phyloP scores from a whole-genome alignment of 176 grass and related monocot genomes.

The Juncus effusus region DNA sequence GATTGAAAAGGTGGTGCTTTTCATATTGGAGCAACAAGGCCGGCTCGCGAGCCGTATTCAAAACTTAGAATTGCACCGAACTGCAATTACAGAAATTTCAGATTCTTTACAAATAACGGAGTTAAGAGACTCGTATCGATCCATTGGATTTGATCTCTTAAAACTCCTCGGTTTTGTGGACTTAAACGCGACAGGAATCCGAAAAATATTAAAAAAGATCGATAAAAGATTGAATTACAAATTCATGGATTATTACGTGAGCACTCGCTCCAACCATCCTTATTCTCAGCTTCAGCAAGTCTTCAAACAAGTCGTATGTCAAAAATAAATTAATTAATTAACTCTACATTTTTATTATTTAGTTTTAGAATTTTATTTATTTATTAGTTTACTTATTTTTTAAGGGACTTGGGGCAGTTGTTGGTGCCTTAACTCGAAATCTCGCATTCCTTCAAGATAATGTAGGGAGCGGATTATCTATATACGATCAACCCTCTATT shows the following conservation, averaged over 20 bases:
- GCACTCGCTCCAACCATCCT: constrained; percentile 79
- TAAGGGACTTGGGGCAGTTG: constrained; percentile 89
- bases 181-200: constrained; percentile 85
- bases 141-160: constrained; percentile 66
- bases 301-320: constrained; percentile 92
- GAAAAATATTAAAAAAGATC: constrained; percentile 95
- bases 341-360: constrained; percentile 4
- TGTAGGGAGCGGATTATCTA: constrained; percentile 62
- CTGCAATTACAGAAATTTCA: constrained; percentile 33
- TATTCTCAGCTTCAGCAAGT: constrained; percentile 91
- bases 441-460: constrained; percentile 73
- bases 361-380: constrained; percentile 21
- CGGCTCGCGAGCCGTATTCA: constrained; percentile 73
- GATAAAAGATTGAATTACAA: constrained; percentile 79
- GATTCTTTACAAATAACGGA: constrained; percentile 44
- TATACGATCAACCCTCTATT: constrained; percentile 83
- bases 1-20: constrained; percentile 95
- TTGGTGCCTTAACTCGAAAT: constrained; percentile 79
- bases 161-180: constrained; percentile 87
- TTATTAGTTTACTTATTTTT: neutral
- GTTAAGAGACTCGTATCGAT: constrained; percentile 60
- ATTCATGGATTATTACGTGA: constrained; percentile 87
- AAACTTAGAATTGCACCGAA: constrained; percentile 47
- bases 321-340: constrained; percentile 16
- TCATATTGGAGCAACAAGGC: constrained; percentile 87